Percentiles rank a stretch among this genome's conserved stretches.
Conservation (phyloP, 768 basidiomycete species). For the Amanita thiersii region DNA sequence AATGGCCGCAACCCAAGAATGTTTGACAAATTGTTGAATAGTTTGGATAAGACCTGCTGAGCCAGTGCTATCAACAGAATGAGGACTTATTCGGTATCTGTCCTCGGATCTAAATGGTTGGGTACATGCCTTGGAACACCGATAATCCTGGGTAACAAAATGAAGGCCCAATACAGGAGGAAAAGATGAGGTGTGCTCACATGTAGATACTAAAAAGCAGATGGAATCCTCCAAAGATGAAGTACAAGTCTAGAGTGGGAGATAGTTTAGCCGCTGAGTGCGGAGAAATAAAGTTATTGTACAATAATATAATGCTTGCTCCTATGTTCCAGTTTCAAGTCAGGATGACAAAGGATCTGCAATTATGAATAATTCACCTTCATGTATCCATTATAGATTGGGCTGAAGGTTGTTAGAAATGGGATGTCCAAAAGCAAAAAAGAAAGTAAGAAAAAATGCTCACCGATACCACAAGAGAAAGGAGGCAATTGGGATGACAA, state of each 20-base stretch:
- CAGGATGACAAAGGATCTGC: conserved; percentile 13
- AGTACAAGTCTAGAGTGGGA: conserved; percentile 73
- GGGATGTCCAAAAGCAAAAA: conserved; percentile 8
- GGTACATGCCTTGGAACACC: conserved; percentile 73
- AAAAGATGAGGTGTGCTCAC: conserved; percentile 34
- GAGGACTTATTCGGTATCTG: conserved; percentile 19
- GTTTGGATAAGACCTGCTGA: conserved; percentile 94
- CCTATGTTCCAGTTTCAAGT: conserved; percentile 37
- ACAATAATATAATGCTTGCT: conserved; percentile 94
- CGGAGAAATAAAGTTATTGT: conserved; percentile 25
- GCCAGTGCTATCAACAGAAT: conserved; percentile 58
- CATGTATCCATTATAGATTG: conserved; percentile 96
- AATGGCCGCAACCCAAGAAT: conserved; percentile 72
- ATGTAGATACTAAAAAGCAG: conserved; percentile 89
- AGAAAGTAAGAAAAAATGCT: conserved; percentile 18
- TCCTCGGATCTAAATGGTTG: conserved; percentile 24
- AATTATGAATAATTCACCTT: conserved; percentile 46
- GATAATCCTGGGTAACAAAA: conserved; percentile 62
- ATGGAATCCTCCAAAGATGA: conserved; percentile 95
- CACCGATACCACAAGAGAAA: conserved; percentile 96
- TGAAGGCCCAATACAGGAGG: conserved; percentile 20
- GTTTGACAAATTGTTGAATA: conserved; percentile 67
- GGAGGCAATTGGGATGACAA: conserved; percentile 69
- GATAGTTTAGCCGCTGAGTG: conserved; percentile 20
- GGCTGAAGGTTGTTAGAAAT: conserved; percentile 36